Evolutionary conservation across 495 filamentous ascomycete genomes (phyloP), one percentile per base, ranked within the genome.

Genomic region (Trichoderma orchidacearum): DNA sequence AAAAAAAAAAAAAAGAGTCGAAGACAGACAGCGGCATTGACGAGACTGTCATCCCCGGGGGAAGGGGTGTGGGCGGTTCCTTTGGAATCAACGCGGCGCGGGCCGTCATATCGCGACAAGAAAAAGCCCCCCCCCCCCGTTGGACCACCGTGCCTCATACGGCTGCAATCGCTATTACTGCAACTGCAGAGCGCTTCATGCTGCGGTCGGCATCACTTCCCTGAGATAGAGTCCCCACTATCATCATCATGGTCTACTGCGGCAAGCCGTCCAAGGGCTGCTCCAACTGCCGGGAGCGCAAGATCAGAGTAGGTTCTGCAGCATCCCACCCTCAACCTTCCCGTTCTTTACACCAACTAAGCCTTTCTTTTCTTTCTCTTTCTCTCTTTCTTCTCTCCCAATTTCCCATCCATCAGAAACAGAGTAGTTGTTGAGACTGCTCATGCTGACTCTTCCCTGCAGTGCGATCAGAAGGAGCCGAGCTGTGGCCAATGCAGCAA

Each of bases 211-310:
- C n/a, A n/a, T n/a, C n/a, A n/a, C n/a, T n/a, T n/a, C n/a, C n/a
- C n/a, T n/a, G n/a, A n/a, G n/a, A n/a, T n/a, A n/a, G n/a, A n/a
- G n/a, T n/a, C n/a, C n/a, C 17, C 29, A 30, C 23, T 31, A 27
- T 13, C 21, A 11, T 15, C 25, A n/a, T 15, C 52, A 88, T 86
- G 83, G 84, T 87, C n/a, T 85, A 86, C 65, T 78, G 78, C 63
- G 84, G 85, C 30, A 87, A 85, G 61, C 83, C 83, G 60, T 85
- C 82, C 59, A 82, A 81, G 61, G 82, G 82, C 38, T 87, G 85
- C 65, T 78, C 78, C 55, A 82, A 76, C 57, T 88, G 85, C 66
- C 77, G 84, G 57, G 65, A 73, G 58, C 66, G 68, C 57, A 76
- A 76, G 61, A 73, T 72, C 59, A 63, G 72, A 56, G 73, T 72